These are phyloP conservation scores for Xylariaceae sp. DNA, from an alignment of 2,329 filamentous ascomycete genomes.

Conservation along the genomic window DNA sequence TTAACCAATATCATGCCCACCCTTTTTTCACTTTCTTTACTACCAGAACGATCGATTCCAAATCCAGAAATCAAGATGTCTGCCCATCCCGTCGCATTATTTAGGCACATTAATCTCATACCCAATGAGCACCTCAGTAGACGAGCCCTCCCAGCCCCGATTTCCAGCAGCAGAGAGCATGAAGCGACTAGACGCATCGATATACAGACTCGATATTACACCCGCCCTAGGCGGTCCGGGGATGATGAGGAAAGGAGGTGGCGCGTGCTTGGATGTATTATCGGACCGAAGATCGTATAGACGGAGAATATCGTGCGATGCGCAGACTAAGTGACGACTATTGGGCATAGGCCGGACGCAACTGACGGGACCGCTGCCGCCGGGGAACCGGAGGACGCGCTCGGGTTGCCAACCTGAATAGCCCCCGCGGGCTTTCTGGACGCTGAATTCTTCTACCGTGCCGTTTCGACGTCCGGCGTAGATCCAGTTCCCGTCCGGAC, in stretches of 20 bases:
- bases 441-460: conserved; percentile 91
- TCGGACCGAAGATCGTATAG: conserved; percentile 85
- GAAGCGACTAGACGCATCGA: conserved; percentile 87
- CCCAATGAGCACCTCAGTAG: conserved; percentile 88
- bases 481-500: conserved; percentile 91
- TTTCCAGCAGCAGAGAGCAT: conserved; percentile 94
- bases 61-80: neutral
- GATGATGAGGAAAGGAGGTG: conserved; percentile 94
- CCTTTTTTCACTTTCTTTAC: no score
- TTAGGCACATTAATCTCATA: conserved; percentile 77
- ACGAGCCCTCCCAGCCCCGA: conserved; percentile 90
- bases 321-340: conserved; percentile 88
- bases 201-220: conserved; percentile 83
- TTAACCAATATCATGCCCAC: no score
- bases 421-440: conserved; percentile 75
- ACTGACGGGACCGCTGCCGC: conserved; percentile 87
- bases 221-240: conserved; percentile 84
- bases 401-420: conserved; percentile 72
- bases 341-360: conserved; percentile 92
- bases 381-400: conserved; percentile 84
- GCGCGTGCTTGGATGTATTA: conserved; percentile 71
- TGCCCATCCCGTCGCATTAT: neutral
- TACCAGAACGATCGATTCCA: no score
- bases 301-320: conserved; percentile 90
- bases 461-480: conserved; percentile 91